Evolutionary conservation across 225 moss, liverwort and hornwort species (phyloP), one percentile per base, ranked within the genome.

Genomic region (Pseudisothecium myosuroides): DNA sequence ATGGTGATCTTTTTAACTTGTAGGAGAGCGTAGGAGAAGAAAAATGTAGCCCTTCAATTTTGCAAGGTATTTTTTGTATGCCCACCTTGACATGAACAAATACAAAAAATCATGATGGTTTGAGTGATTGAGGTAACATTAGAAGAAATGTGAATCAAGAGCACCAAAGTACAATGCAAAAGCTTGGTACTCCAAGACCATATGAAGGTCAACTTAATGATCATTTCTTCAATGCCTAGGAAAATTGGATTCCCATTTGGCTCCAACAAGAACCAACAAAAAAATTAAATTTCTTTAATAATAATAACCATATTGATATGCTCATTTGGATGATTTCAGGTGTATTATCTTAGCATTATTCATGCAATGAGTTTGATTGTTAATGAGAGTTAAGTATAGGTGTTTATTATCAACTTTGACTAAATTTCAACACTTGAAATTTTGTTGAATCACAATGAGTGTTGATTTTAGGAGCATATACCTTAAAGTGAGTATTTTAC

Each of bases 11-110:
- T 10, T 14, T 47, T 1, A 74, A 73, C 17, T 1, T 15, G 0
- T 29, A 24, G 9, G 2, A 47, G 17, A 43, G 5, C 5, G 5
- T 10, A 0, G 28, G 28, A 17, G 73, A 73, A 1, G 6, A 1
- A 47, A 73, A 45, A 45, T 29, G 11, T 47, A 74, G 47, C 3
- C 47, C 47, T 74, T 47, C 7, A 29, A 29, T 17, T 47, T 47
- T 47, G 1, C 18, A 29, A 74, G 2, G 74, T 6, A 47, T 73
- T 45, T 20, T 45, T 73, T 27, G 17, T 28, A 29, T 29, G 29
- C 17, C 17, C 45, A 28, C 6, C 3, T 28, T 45, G 17, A 28
- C 6, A 45, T 28, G 10, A 43, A 27, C 1, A 1, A 72, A 26
- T 2, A 26, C 9, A 41, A 26, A 41, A 26, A 71, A 41, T 41